Base-by-base conservation (phyloP, 805 yeast species). In the Myxozyma geophila region DNA sequence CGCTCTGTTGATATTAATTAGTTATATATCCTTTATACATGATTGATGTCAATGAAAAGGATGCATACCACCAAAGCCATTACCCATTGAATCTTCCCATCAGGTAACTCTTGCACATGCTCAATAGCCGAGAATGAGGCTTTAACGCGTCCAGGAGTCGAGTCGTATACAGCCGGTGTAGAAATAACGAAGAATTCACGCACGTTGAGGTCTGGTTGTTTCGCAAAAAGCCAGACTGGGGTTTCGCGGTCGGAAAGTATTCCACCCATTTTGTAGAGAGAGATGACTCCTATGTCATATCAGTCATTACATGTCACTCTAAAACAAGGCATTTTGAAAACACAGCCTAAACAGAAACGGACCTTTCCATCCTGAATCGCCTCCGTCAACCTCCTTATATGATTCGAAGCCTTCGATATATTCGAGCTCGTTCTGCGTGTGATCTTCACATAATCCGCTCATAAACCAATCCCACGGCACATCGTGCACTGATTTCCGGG, bases 111-210 rank as follows among this genome's bases (percentile, higher is more conserved):
- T 7, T 67, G 62, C 35, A 78, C 72, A 9, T 68, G 68, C 60
- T 78, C 81, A 9, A 78, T 70, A 12, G 80, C 73, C n/a, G 74
- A 66, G 62, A 79, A 78, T 13, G 49, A 43, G 5, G 74, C 81
- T 49, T 71, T 68, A 7, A 73, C 72, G 23, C 55, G 63, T 21
- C 64, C 58, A 3, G 67, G 37, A 4, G 48, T 39, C 7, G 67
- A 59, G 1, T 68, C 62, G 13, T 71, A 64, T 43, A 67, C 67
- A 8, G 76, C 72, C 10, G 81, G 81, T 8, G 78, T 56, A 12
- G 80, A 73, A 15, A 78, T 66, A 13, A 77, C 73, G 9, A 74
- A 67, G 52, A 77, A 77, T 67, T 76, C 77, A 13, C 69, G 56
- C 17, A 52, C 60, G 4, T 67, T 69, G 6, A 64, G 70, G 10